Conservation (phyloP, 2,329 filamentous ascomycete species). For the Bipolaris zeicola region DNA sequence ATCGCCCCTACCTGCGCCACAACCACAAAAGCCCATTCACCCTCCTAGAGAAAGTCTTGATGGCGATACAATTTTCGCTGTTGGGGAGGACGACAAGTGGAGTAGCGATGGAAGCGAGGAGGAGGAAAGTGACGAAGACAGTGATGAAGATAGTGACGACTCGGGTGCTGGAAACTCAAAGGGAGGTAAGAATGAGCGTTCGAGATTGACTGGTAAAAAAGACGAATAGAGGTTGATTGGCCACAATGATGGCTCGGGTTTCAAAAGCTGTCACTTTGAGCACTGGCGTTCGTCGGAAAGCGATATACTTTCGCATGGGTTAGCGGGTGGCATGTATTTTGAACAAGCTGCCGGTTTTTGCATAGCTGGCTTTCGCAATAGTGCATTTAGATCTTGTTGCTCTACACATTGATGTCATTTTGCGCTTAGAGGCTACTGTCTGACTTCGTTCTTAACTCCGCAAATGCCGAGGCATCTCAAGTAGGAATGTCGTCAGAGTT, state of each 20-base stretch:
- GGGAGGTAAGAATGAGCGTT: conserved; percentile 38
- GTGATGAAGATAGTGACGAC: conserved; percentile 6
- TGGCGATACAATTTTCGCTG: conserved; percentile 93
- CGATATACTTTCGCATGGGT: conserved; percentile 4
- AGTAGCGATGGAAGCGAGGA: conserved; percentile 62
- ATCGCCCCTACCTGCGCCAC: conserved; percentile 60
- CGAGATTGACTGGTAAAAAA: conserved; percentile 44
- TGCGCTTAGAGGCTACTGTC: background rate
- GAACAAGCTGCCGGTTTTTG: conserved; percentile 3
- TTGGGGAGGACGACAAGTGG: conserved; percentile 86
- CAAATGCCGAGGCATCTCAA: conserved; percentile 20
- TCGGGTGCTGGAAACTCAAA: conserved; percentile 40
- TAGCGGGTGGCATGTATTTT: conserved; percentile 11
- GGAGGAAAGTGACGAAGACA: conserved; percentile 10
- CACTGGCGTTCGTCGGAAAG: conserved; percentile 18
- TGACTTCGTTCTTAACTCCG: conserved; percentile 17
- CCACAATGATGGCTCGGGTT: conserved; percentile 2
- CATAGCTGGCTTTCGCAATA: conserved; percentile 13
- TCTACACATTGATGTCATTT: background rate
- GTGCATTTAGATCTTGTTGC: background rate
- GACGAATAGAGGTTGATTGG: conserved; percentile 31
- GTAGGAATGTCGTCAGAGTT: conserved; percentile 12
- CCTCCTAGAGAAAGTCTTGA: conserved; percentile 70
- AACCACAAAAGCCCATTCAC: conserved; percentile 54
- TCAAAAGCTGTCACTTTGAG: conserved; percentile 5